phyloP scores from a whole-genome alignment of 345 rosid genomes.

The Murraya paniculata region DNA sequence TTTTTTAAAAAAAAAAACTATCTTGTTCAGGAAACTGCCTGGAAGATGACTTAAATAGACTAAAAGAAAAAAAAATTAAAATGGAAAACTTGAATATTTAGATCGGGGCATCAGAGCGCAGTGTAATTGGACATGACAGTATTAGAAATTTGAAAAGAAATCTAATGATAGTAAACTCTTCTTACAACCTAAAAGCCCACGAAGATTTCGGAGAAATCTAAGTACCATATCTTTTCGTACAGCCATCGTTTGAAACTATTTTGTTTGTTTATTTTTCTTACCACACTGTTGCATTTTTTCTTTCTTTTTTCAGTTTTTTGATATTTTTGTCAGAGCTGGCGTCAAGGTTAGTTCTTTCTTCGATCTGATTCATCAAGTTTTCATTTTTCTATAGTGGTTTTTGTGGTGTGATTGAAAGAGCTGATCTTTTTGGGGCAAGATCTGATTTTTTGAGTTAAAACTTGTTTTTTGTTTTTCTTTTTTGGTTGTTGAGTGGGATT shows the following conservation, averaged over 20 bases:
- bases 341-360: constrained; percentile 10
- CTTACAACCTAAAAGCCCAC: constrained; percentile 1
- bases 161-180: not conserved
- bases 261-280: not conserved
- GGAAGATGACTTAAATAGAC: not conserved
- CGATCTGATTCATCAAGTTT: not conserved
- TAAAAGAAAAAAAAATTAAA: not conserved
- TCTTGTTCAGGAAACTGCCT: not conserved
- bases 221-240: constrained; percentile 2
- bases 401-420: not conserved
- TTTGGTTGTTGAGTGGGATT: not conserved
- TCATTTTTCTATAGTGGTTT: not conserved
- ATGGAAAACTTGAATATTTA: not conserved
- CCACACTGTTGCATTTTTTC: not conserved
- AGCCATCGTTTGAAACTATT: not conserved
- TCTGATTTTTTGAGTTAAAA: constrained; percentile 4
- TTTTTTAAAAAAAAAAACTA: no score
- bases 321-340: not conserved
- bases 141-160: not conserved
- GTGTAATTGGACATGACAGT: not conserved
- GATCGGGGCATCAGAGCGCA: not conserved
- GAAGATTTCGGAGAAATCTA: constrained; percentile 11
- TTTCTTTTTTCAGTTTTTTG: not conserved
- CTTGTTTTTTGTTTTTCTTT: not conserved
- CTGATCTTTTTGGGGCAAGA: constrained; percentile 3